A percentile compares a stretch with the other conserved stretches of the same genome.
These are phyloP conservation scores for Daldinia eschscholtzii DNA, from an alignment of 2,329 filamentous ascomycete genomes.

Conservation along the genomic window DNA sequence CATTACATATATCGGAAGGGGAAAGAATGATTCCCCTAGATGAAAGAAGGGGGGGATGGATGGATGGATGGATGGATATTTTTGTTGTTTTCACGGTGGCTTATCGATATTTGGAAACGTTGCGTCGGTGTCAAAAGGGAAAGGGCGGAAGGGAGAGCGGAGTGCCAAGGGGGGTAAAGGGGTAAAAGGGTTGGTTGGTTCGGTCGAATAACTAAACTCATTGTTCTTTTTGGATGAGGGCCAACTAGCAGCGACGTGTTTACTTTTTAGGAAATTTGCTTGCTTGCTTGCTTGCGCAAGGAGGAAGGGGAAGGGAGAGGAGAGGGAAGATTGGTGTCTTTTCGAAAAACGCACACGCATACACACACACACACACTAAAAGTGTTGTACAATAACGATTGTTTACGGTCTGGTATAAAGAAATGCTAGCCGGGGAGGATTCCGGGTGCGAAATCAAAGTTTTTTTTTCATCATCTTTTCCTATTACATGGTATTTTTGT, in stretches of 20 bases:
- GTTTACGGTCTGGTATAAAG: conserved; percentile 36
- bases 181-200: conserved; percentile 12
- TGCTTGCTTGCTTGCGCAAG: conserved; percentile 4
- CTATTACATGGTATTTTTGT: conserved; percentile 55
- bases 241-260: conserved; percentile 16
- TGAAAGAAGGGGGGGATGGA: background rate
- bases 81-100: conserved; percentile 26
- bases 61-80: conserved; percentile 19
- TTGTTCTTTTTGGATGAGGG: conserved; percentile 10
- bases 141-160: background rate
- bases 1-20: conserved; percentile 11
- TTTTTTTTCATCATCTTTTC: conserved; percentile 37
- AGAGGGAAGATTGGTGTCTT: conserved; percentile 23
- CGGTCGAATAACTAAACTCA: conserved; percentile 3
- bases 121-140: conserved; percentile 32
- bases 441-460: conserved; percentile 23
- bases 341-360: conserved; percentile 2
- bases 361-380: background rate
- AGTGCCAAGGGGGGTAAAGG: background rate
- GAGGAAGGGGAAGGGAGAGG: conserved; percentile 3
- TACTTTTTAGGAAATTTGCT: background rate
- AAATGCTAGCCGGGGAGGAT: conserved; percentile 24
- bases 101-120: conserved; percentile 30
- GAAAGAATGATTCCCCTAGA: conserved; percentile 7
- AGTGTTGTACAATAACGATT: conserved; percentile 41